Evolutionary conservation across 2,329 filamentous ascomycete genomes (phyloP).

Genomic region (Cryoendolithus antarcticus): DNA sequence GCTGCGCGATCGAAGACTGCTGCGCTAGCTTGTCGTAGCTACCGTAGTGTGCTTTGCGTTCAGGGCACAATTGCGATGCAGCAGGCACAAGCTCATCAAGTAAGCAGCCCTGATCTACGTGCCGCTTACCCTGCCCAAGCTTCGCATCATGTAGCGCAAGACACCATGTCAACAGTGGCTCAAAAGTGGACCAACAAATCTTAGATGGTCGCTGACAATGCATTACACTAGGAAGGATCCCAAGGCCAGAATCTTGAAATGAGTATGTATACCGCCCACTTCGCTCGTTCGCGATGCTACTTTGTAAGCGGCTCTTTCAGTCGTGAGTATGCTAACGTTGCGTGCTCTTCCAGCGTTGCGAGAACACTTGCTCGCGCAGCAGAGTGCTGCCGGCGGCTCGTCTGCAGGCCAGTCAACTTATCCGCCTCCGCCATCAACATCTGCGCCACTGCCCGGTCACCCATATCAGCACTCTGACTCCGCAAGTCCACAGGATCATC

Average conservation of each 20-base stretch:
- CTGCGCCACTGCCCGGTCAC: constrained; percentile 13
- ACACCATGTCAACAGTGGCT: too few relatives aligned
- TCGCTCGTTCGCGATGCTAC: neutral
- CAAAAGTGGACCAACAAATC: too few relatives aligned
- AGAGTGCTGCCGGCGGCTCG: constrained; percentile 4
- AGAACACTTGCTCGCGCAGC: neutral
- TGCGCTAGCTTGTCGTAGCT: too few relatives aligned
- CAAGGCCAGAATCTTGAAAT: neutral
- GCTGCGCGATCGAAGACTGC: too few relatives aligned
- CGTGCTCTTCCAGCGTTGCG: neutral
- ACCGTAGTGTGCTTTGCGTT: too few relatives aligned
- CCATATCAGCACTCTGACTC: constrained; percentile 31
- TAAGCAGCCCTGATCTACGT: too few relatives aligned
- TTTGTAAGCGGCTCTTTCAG: neutral
- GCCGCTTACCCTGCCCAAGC: too few relatives aligned
- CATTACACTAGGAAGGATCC: too few relatives aligned
- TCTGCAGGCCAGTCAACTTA: constrained; percentile 20
- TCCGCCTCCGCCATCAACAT: constrained; percentile 21
- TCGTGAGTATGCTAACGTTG: neutral
- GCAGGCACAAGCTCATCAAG: too few relatives aligned
- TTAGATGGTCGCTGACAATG: too few relatives aligned
- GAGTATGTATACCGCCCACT: neutral
- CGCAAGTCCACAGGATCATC: constrained; percentile 27
- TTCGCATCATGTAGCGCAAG: too few relatives aligned
- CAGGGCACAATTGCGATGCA: too few relatives aligned